Base-by-base conservation (phyloP, 352 stramenopile species). In the Pythium rishiriense region DNA sequence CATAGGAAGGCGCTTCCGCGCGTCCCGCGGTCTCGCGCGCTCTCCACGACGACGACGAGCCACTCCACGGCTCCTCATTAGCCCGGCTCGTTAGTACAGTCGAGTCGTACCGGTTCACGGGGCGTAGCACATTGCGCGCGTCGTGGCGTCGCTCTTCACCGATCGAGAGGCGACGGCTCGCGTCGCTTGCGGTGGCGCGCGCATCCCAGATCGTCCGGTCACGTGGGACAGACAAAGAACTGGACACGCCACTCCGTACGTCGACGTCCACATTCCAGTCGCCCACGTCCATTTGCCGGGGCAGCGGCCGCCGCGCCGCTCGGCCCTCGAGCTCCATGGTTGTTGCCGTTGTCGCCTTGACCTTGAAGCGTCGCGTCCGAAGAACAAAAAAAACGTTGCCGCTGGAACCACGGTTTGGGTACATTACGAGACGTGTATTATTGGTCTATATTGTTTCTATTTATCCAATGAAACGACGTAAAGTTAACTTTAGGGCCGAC, bases 241-340 rank as follows among this genome's bases (percentile, higher is more conserved):
- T 64, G 15, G 43, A 60, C 0, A 56, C 48, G 19, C 58, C 52
- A 21, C 19, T 58, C 1, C 58, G 58, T 22, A 67, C 54, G 41
- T 68, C 59, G 14, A 26, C 52, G 29, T 76, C 71, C 28, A 58
- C 35, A 15, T 56, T 68, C 74, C 74, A 87, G 47, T 70, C 59
- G 28, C 63, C 71, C 45, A 83, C 70, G 45, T 89, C 72, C 14
- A 89, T 68, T 57, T 85, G 77, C 22, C 80, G 72, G 12, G 80
- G 80, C 37, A 79, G 49, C 15, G 77, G 80, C 3, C 80, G 71
- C 22, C 75, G 71, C 54, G 77, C 56, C 10, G 66, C 45, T 9
- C 62, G 64, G 8, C 55, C 57, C 25, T 85, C 72, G 33, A 53
- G 58, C 25, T 74, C 58, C 45, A 74, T 63, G 33, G 3, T 35